These are phyloP conservation scores for Raphanus sativus DNA, from an alignment of 345 rosid species.

Conservation along the genomic window DNA sequence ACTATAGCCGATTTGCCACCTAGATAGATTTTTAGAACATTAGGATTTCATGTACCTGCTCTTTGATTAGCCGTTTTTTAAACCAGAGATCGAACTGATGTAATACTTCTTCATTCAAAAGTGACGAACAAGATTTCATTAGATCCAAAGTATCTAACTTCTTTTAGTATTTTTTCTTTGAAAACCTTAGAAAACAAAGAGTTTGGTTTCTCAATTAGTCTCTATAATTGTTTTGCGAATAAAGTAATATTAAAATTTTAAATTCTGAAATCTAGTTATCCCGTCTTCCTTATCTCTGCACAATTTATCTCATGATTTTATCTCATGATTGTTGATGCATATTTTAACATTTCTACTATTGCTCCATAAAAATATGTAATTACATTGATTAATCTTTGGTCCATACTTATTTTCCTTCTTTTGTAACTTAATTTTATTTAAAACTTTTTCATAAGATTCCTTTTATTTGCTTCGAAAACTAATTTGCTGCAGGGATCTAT, in stretches of 20 bases:
- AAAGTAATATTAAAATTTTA: too few species aligned
- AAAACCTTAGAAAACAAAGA: background rate
- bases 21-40: background rate
- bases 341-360: background rate
- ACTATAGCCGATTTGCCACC: background rate
- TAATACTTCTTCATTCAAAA: background rate
- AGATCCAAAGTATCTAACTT: background rate
- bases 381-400: too few species aligned
- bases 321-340: background rate
- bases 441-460: background rate
- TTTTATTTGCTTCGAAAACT: background rate
- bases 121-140: background rate
- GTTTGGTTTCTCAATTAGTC: background rate
- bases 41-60: too few species aligned
- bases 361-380: background rate
- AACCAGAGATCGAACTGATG: background rate
- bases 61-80: too few species aligned
- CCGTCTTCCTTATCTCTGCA: background rate
- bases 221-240: background rate
- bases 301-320: background rate
- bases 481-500: background rate
- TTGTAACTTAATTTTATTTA: background rate
- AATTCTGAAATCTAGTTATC: background rate
- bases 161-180: background rate
- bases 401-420: background rate